phyloP scores from a whole-genome alignment of 164 flowering plant genomes.

The Paratinospora sagittata region DNA sequence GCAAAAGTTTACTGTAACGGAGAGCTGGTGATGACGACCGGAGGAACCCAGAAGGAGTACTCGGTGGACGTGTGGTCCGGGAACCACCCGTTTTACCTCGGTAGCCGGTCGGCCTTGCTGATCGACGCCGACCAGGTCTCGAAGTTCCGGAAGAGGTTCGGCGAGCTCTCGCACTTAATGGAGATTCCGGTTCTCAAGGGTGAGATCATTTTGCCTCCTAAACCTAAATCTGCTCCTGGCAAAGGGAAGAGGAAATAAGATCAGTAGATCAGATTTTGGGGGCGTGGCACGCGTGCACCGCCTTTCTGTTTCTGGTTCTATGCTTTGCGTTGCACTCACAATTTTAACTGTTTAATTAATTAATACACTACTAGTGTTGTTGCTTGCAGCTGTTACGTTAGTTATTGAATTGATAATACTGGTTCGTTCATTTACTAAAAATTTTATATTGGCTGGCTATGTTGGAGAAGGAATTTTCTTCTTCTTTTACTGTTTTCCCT shows the following conservation, averaged over 20 bases:
- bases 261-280: slow-evolving; percentile 16
- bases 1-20: slow-evolving; percentile 78
- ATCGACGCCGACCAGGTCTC: slow-evolving; percentile 64
- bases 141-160: slow-evolving; percentile 65
- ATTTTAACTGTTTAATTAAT: too few species aligned
- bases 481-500: too few species aligned
- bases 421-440: too few species aligned
- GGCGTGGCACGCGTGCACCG: too few species aligned
- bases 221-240: slow-evolving; percentile 29
- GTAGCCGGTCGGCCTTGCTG: slow-evolving; percentile 40
- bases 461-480: too few species aligned
- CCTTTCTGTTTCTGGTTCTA: too few species aligned
- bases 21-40: slow-evolving; percentile 73
- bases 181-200: slow-evolving; percentile 62
- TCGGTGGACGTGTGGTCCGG: slow-evolving; percentile 87
- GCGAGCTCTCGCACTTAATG: slow-evolving; percentile 41
- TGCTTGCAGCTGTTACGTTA: too few species aligned
- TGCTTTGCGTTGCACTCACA: not conserved
- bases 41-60: slow-evolving; percentile 79
- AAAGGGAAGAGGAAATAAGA: slow-evolving; percentile 56
- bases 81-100: slow-evolving; percentile 74
- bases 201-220: slow-evolving; percentile 53
- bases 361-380: too few species aligned
- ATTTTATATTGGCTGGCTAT: too few species aligned
- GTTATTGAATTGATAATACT: too few species aligned